Base-by-base conservation (phyloP, 2,329 filamentous ascomycete genomes). In the Zymoseptoria crescenta region DNA sequence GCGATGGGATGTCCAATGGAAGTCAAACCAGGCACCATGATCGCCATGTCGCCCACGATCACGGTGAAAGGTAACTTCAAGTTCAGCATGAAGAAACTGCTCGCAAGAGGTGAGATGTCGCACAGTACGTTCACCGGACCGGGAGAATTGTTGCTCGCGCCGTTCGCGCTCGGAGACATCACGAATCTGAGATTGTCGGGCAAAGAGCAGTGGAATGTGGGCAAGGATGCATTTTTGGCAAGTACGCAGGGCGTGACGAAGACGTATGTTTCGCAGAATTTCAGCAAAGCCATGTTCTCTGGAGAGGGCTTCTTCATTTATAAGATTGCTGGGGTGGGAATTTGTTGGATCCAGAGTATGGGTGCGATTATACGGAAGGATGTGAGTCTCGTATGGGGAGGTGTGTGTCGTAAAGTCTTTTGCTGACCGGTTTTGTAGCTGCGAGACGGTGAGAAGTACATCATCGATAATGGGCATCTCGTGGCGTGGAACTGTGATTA, bases 401-500 rank as follows among this genome's bases (percentile, higher is more conserved):
- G 35, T 16, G 35, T n/a, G 35, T 13, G 35, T n/a, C 10, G 13
- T 45, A 16, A 13, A n/a, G n/a, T n/a, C 35, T 45, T 52, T 48
- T 54, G 41, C 51, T 41, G 24, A 28, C 41, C 10, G 49, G 20
- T 35, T 20, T 13, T 24, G 59, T 56, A 80, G 77, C 71, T 81
- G 28, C 72, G 74, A 67, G 77, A 79, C 6, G 87, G 87, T 6
- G 92, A 96, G 72, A 87, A 87, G 65, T 96, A 68, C 53, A 67
- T 68, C 54, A 91, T 97, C 1, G 93, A 72, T 56, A 72, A 72
- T 50, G 69, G 68, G 2, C 91, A 97, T 67, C 80, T 97, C 0
- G 91, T 97, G 0, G 93, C 93, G 0, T 99, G 94, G 94, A 96
- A 96, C 72, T 92, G 89, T 70, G 91, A 96, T 70, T 99, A 97